Base-by-base conservation (phyloP, 2,329 filamentous ascomycete genomes). In the Knufia petricola region DNA sequence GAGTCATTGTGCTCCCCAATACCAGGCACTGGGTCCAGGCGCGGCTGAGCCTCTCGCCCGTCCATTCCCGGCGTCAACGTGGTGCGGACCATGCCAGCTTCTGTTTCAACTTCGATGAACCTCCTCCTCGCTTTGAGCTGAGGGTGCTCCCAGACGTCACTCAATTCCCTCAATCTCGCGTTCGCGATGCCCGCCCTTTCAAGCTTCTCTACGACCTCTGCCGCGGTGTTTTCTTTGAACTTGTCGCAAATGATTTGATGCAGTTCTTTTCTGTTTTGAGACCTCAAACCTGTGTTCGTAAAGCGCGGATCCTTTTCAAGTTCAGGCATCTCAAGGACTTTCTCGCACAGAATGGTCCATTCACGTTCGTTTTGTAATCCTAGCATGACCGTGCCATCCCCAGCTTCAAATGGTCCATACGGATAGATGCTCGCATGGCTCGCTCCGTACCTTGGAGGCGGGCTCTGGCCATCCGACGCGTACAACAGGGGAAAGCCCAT, bases 361-460 rank as follows among this genome's bases (percentile, higher is more conserved):
- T 79, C 76, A 2, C 75, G 64, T 61, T 78, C 75, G 50, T 78
- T 78, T 55, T 79, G 76, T 19, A 79, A 67, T 0, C 75, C 76
- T 3, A 79, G 60, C 72, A 78, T 78, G 12, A 78, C 74, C 0
- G 69, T 67, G 0, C 67, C 66, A 0, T 67, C 69, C 8, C 69
- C 68, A 0, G 70, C 70, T 30, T 69, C 61, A 40, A 79, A 79
- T 0, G 74, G 74, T 0, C 75, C 75, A 41, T 78, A 79, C 0
- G 76, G 76, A 51, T 77, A 79, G 4, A 79, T 75, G 0, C 71
- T 63, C 0, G 75, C 73, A 51, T 79, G 76, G 1, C 73, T 69
- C 0, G 75, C 74, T 1, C 76, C 75, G 0, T 68, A 68, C 1
- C 71, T 66, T 1, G 60, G 60, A 0, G 74, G 74, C 0, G 66